phyloP scores from a whole-genome alignment of 208 protist genomes.

The Leishmania martiniquensis region DNA sequence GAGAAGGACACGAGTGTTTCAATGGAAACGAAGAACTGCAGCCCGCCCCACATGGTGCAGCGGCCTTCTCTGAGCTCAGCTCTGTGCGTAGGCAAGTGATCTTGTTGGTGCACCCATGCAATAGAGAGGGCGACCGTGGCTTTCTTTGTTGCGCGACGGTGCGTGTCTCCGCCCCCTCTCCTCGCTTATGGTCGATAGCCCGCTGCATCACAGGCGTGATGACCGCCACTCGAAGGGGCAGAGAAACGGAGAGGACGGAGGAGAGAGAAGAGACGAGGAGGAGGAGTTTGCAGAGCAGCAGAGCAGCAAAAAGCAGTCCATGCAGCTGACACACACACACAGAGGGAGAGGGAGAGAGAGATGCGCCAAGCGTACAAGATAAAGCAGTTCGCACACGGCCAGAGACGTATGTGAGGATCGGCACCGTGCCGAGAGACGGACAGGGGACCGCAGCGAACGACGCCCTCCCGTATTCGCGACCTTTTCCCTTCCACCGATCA shows the following conservation, averaged over 20 bases:
- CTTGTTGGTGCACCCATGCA: not conserved
- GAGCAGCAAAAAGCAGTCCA: not conserved
- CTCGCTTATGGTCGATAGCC: not conserved
- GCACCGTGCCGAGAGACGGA: not conserved
- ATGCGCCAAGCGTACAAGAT: not conserved
- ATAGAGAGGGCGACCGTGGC: too few species aligned
- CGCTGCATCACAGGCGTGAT: not conserved
- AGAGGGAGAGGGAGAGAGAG: too few species aligned
- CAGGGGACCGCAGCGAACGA: not conserved
- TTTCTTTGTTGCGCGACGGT: not conserved
- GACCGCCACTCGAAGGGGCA: not conserved
- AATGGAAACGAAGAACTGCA: constrained; percentile 73
- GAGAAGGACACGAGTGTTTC: constrained; percentile 59
- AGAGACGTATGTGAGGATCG: not conserved
- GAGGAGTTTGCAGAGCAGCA: not conserved
- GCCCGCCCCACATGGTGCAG: constrained; percentile 44
- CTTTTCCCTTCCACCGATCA: not conserved
- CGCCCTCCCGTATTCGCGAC: not conserved
- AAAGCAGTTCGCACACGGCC: not conserved
- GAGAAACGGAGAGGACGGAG: not conserved
- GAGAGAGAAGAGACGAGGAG: too few species aligned
- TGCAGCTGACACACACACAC: not conserved
- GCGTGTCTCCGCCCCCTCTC: not conserved
- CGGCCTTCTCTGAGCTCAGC: not conserved
- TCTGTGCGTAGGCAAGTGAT: not conserved